Conservation (phyloP, 371 early-diverging fungal species). For the Entomophthora muscae region DNA sequence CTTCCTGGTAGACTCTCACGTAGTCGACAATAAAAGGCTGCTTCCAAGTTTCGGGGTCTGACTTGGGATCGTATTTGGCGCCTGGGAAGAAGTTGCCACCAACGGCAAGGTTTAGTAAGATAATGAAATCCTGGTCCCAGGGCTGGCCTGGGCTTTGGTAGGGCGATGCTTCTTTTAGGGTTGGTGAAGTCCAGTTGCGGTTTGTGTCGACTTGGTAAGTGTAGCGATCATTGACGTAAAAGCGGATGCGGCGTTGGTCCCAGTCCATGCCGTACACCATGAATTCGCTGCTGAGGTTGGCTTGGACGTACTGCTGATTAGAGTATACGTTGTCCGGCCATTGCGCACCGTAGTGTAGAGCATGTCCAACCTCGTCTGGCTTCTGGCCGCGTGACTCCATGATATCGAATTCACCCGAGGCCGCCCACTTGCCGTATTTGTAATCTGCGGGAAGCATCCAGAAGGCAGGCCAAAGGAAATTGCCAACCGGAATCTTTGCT, state of each 20-base stretch:
- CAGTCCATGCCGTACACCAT: conserved; percentile 8
- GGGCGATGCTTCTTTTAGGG: not conserved
- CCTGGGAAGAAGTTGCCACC: conserved; percentile 9
- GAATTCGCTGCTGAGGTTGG: not conserved
- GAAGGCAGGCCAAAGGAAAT: conserved; percentile 46
- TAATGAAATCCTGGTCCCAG: conserved; percentile 7
- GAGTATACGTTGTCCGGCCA: conserved; percentile 9
- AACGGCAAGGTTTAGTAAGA: conserved; percentile 5
- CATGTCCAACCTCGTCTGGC: conserved; percentile 9
- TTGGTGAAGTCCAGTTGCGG: conserved; percentile 1
- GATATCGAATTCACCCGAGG: conserved; percentile 33
- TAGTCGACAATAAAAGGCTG: conserved; percentile 6
- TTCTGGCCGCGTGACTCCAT: conserved; percentile 20
- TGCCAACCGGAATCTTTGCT: conserved; percentile 41
- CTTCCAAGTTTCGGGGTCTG: conserved; percentile 4
- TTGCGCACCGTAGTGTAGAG: conserved; percentile 6
- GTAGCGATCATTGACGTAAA: conserved; percentile 6
- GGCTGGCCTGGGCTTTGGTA: conserved; percentile 6
- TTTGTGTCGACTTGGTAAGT: conserved; percentile 5
- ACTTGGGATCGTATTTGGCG: conserved; percentile 5
- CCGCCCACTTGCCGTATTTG: conserved; percentile 52
- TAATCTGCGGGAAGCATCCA: conserved; percentile 52
- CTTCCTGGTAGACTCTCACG: conserved; percentile 7
- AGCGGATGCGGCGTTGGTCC: not conserved
- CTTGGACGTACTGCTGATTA: conserved; percentile 2